Evolutionary conservation across 495 filamentous ascomycete genomes (phyloP), one percentile per base, ranked within the genome.

Genomic region (Lepraria neglecta): DNA sequence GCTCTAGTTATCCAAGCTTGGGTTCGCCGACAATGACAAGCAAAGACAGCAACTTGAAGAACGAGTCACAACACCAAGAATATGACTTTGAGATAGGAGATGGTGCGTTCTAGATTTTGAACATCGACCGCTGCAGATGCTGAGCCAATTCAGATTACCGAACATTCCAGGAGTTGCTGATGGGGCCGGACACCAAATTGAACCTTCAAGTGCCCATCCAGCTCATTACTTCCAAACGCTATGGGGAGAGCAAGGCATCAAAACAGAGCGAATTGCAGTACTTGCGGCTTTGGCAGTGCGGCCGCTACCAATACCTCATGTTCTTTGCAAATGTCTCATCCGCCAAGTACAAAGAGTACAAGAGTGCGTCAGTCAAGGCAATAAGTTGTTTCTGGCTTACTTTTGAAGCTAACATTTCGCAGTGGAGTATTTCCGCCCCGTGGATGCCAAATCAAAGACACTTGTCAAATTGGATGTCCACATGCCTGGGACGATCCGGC

Each of bases 361-460:
- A 35, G 7, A 55, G 53, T 52, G 15, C 27, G 48, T 52, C 48
- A 52, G 4, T 27, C n/a, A 12, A 10, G 35, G 35, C 6, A 24
- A 28, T 56, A 43, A 21, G 3, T 3, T 38, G 53, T 28, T 56
- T 6, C 21, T 17, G 11, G 12, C 2, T 56, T 7, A 21, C 1
- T 6, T 15, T 15, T 21, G 24, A 43, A 21, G 53, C 31, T 56
- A 43, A 56, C 24, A 11, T 10, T 14, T 21, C 19, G 4, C 27
- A 56, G 40, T 65, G 63, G 58, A 60, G 10, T 50, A 57, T 11
- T 55, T 65, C 56, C 52, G 44, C 33, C 44, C 63, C 17, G 27
- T 56, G 4, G 63, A 65, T 19, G 59, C 55, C 17, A 65, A 61
- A 44, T 57, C 63, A 30, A 58, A 61, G 46, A 65, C 46, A 35